Percentiles rank a stretch among this genome's conserved stretches.
Conservation (phyloP, 1,139 yeast genomes). For the Geotrichum australiense region DNA sequence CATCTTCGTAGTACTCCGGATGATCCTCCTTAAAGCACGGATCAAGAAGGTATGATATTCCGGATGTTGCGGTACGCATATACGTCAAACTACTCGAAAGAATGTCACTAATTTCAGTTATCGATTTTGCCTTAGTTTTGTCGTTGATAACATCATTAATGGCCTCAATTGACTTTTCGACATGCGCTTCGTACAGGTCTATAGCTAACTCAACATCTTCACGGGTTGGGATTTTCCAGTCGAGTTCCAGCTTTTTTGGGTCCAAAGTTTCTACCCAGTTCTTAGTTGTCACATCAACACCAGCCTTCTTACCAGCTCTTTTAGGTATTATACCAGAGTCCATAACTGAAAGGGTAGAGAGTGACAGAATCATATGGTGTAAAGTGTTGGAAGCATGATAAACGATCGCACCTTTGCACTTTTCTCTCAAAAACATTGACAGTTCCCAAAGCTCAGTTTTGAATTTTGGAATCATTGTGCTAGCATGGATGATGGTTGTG, state of each 20-base stretch:
- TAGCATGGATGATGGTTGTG: conserved; percentile 68
- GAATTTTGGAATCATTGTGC: conserved; percentile 42
- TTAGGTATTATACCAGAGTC: conserved; percentile 26
- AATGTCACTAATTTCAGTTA: conserved; percentile 29
- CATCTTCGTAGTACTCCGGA: conserved; percentile 19
- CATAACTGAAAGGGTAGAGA: conserved; percentile 41
- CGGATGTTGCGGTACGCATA: conserved; percentile 59
- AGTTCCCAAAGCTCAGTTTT: conserved; percentile 45
- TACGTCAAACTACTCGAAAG: conserved; percentile 51
- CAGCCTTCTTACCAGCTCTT: conserved; percentile 32
- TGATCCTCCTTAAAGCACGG: conserved; percentile 39
- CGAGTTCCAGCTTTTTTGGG: conserved; percentile 42
- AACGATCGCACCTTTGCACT: conserved; percentile 59
- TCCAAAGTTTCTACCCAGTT: conserved; percentile 33
- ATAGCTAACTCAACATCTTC: conserved; percentile 58
- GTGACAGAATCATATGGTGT: conserved; percentile 59
- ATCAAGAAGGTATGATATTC: conserved; percentile 70
- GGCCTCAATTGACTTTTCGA: conserved; percentile 29
- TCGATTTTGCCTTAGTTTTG: conserved; percentile 19
- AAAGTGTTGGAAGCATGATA: conserved; percentile 44
- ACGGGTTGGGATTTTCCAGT: conserved; percentile 68
- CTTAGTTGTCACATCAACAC: conserved; percentile 17
- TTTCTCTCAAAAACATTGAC: conserved; percentile 46
- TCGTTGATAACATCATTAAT: conserved; percentile 24
- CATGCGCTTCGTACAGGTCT: conserved; percentile 48